These are phyloP conservation scores for Apiospora arundinis DNA, from an alignment of 2,329 filamentous ascomycete genomes.

Conservation along the genomic window DNA sequence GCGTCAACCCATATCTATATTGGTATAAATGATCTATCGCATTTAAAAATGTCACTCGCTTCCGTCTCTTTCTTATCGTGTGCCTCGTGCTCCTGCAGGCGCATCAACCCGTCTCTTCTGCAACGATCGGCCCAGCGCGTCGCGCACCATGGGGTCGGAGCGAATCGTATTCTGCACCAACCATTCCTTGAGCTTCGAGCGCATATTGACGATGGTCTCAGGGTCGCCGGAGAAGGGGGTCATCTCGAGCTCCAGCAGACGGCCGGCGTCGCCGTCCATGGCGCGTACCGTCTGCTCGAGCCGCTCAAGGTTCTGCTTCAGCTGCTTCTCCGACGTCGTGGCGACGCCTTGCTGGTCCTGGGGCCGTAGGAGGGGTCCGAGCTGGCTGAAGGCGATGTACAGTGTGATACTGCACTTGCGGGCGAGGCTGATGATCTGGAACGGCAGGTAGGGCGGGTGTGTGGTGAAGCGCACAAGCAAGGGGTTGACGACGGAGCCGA, in stretches of 20 bases:
- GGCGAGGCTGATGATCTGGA: conserved; percentile 79
- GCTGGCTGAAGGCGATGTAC: conserved; percentile 83
- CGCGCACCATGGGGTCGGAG: conserved; percentile 80
- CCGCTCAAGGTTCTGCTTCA: conserved; percentile 69
- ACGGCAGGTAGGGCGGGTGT: conserved; percentile 76
- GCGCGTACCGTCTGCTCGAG: conserved; percentile 65
- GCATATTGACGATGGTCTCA: conserved; percentile 66
- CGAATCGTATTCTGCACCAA: conserved; percentile 85
- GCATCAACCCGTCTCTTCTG: conserved; percentile 67
- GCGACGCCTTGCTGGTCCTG: conserved; percentile 38
- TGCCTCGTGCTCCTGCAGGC: conserved; percentile 65
- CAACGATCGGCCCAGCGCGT: conserved; percentile 74
- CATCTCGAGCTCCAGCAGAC: conserved; percentile 79
- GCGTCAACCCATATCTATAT: background rate
- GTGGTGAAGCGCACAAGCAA: conserved; percentile 45
- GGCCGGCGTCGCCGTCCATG: conserved; percentile 71
- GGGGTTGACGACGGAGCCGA: conserved; percentile 52
- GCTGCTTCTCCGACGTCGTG: conserved; percentile 50
- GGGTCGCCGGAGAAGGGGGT: conserved; percentile 80
- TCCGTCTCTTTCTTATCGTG: conserved; percentile 44
- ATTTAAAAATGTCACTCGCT: background rate
- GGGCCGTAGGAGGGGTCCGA: conserved; percentile 70
- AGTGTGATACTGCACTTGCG: conserved; percentile 79
- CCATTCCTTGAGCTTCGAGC: conserved; percentile 81
- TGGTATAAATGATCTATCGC: conserved; percentile 15